Base-by-base conservation (phyloP, 768 basidiomycete species). In the Lactifluus hygrophoroides region DNA sequence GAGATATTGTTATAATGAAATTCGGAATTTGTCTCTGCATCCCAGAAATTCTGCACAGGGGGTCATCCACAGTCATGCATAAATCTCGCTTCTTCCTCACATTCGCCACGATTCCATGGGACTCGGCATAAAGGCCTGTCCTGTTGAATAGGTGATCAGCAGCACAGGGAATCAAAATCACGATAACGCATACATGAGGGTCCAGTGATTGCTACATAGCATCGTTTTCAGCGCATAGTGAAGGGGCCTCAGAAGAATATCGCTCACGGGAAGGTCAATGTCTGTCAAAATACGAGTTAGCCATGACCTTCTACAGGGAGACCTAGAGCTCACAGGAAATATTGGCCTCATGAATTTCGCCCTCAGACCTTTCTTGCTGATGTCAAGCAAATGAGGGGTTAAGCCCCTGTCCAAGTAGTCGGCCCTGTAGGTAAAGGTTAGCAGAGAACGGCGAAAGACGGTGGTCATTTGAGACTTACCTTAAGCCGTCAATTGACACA, bases 21-120 rank as follows among this genome's bases (percentile, higher is more conserved):
- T 64, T 84, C 82, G 8, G 74, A 72, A 43, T 77, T 59, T 0
- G 76, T 76, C 14, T 66, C 67, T 0, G 90, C 91, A 69, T 94
- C 93, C 81, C 84, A 94, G 69, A 95, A 96, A 65, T 89, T 88
- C 90, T 92, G 66, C 17, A 40, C 44, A 44, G 38, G 28, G 6
- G 21, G n/a, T 21, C 16, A 40, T 35, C 37, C 35, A 38, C 10
- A 30, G n/a, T 19, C 21, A 23, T 32, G 5, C 23, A 34, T 37
- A 19, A 17, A 50, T 3, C 35, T 28, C 27, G 44, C 65, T 51
- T 37, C 23, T 32, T 25, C 19, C 80, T 23, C 66, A 91, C 90
- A 66, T 95, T 96, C 13, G 82, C 93, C 23, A 96, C 80, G 46
- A 96, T 92, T 13, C 93, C 93, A 69, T 95, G 91, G 21, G 88